These are phyloP conservation scores for Trichophaea hybrida DNA, from an alignment of 2,329 filamentous ascomycete genomes.

Conservation along the genomic window DNA sequence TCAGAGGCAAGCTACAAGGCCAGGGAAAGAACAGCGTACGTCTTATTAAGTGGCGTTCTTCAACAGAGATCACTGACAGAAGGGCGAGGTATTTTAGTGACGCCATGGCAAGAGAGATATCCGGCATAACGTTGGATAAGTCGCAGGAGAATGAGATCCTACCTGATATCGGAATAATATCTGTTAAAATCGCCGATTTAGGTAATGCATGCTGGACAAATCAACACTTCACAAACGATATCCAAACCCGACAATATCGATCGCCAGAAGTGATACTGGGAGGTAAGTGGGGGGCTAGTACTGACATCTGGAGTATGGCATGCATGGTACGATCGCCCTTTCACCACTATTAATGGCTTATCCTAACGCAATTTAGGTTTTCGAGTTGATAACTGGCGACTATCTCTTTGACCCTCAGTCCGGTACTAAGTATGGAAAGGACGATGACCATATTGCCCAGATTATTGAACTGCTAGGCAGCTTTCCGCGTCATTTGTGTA, in stretches of 20 bases:
- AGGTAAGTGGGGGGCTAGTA: constrained; percentile 97
- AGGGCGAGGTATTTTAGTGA: constrained; percentile 43
- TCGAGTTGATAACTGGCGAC: constrained; percentile 94
- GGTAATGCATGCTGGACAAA: constrained; percentile 98
- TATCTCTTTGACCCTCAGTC: constrained; percentile 98
- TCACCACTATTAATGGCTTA: neutral
- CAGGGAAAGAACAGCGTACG: constrained; percentile 87
- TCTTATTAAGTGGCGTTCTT: constrained; percentile 19
- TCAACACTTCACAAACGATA: constrained; percentile 98
- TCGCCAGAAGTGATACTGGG: constrained; percentile 95
- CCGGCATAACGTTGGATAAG: constrained; percentile 86
- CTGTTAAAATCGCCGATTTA: constrained; percentile 95
- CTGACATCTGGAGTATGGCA: constrained; percentile 99
- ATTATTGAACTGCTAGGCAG: constrained; percentile 92
- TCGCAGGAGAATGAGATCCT: constrained; percentile 31
- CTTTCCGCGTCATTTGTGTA: constrained; percentile 82
- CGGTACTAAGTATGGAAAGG: constrained; percentile 96
- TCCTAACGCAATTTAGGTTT: constrained; percentile 46
- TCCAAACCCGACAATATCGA: constrained; percentile 92
- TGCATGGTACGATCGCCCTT: constrained; percentile 59
- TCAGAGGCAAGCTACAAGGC: constrained; percentile 57
- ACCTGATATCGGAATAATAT: constrained; percentile 58
- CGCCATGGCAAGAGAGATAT: constrained; percentile 80
- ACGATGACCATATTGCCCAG: constrained; percentile 97
- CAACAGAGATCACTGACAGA: neutral